Percentiles rank a stretch among this genome's conserved stretches.
These are phyloP conservation scores for Phylloporus scabripes DNA, from an alignment of 768 basidiomycete genomes.

Conservation along the genomic window DNA sequence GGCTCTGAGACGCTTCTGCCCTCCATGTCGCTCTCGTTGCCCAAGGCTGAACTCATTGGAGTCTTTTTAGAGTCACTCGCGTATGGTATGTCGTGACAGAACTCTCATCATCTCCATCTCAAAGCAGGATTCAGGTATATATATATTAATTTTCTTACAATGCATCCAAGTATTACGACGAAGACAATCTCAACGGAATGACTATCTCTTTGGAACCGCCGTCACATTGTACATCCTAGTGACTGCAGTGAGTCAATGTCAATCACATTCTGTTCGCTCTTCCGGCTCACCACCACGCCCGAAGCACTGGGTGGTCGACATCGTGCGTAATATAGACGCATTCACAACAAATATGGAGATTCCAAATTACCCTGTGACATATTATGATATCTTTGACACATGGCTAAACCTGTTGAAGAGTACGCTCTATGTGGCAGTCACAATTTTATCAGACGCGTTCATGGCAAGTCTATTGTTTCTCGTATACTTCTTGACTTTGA, in stretches of 20 bases:
- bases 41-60: conserved; percentile 1
- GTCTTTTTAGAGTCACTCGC: conserved; percentile 2
- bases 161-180: not conserved
- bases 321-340: conserved; percentile 1
- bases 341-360: not conserved
- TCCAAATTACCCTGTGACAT: not conserved
- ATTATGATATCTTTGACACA: not conserved
- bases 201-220: conserved; percentile 1
- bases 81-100: not conserved
- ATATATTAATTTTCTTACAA: not conserved
- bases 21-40: not conserved
- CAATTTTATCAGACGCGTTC: not conserved
- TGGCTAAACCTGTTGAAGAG: not conserved
- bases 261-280: too few species aligned
- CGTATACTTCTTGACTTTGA: not conserved
- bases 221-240: not conserved
- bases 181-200: not conserved
- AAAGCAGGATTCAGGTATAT: not conserved
- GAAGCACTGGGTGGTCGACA: conserved; percentile 1
- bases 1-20: not conserved
- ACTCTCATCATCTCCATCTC: not conserved
- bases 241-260: not conserved
- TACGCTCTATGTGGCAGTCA: not conserved
- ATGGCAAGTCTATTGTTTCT: not conserved
- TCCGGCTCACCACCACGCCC: not conserved